Evolutionary conservation across 108 stramenopile genomes (phyloP).

Genomic region (Bacterosira constricta): DNA sequence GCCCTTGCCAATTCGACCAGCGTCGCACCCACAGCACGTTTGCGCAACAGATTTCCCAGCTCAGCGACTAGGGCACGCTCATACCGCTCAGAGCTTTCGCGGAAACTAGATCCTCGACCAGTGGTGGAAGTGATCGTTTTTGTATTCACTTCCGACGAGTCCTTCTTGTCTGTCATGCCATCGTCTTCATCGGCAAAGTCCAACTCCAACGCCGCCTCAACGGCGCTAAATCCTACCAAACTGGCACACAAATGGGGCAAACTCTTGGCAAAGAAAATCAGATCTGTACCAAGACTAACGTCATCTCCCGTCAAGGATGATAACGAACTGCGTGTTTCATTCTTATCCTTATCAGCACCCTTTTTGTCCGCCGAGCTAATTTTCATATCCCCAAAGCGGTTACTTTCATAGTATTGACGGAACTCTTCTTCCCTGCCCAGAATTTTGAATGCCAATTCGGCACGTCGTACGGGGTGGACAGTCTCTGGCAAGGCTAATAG

Average conservation of each 20-base stretch:
- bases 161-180: constrained; percentile 45
- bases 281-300: constrained; percentile 85
- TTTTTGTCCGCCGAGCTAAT: constrained; percentile 56
- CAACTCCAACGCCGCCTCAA: constrained; percentile 87
- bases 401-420: constrained; percentile 87
- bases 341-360: constrained; percentile 59
- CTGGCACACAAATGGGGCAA: constrained; percentile 86
- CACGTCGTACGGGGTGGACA: constrained; percentile 88
- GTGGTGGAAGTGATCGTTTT: constrained; percentile 22
- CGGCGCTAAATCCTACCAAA: constrained; percentile 88
- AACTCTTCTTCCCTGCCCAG: constrained; percentile 85
- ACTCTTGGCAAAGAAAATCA: constrained; percentile 88
- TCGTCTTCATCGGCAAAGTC: constrained; percentile 86
- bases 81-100: constrained; percentile 87
- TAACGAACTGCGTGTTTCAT: constrained; percentile 68
- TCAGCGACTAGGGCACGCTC: constrained; percentile 84
- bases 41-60: constrained; percentile 74
- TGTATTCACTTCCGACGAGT: constrained; percentile 15
- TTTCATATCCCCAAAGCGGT: constrained; percentile 89
- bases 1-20: constrained; percentile 80
- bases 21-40: constrained; percentile 72
- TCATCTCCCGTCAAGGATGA: constrained; percentile 90
- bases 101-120: constrained; percentile 66
- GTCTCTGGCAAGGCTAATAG: constrained; percentile 80
- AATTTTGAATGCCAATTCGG: constrained; percentile 84